Base-by-base conservation (phyloP, 2,329 filamentous ascomycete genomes). In the Ilyonectria destructans region DNA sequence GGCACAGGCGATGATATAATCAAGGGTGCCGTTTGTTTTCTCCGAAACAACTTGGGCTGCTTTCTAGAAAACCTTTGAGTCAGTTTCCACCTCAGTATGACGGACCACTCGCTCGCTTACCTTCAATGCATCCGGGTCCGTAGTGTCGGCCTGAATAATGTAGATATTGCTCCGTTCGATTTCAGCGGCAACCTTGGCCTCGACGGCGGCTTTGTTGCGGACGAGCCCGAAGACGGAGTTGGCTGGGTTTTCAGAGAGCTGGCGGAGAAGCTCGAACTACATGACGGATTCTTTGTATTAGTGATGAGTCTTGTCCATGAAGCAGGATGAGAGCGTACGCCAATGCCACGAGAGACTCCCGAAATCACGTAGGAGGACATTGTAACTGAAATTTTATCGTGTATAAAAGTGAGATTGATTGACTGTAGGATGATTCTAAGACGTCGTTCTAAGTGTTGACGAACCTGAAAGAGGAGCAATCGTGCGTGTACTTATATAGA, bases 1-100 rank as follows among this genome's bases (percentile, higher is more conserved):
- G 3, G 79, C 87, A 62, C 88, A 89, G 65, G 82, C 83, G 49
- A 89, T 84, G 4, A 89, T 75, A 71, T 85, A 85, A 74, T 89
- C 87, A 17, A 89, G 62, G 57, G 76, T 74, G 37, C 80, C 80
- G 31, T 78, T 77, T 1, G 79, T 80, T 48, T 81, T 79, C 33
- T 75, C 70, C 15, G 63, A 69, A 23, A 65, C 60, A 31, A 65
- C 59, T 87, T 70, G 0, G 79, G 80, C 68, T 23, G 65, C 54
- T 58, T 52, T 58, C 61, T 64, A 26, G 13, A 40, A 19, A 58
- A 23, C 33, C 59, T 62, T 54, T 15, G 45, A 46, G 49, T 54
- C 49, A 54, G 49, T 54, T 54, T 54, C 49, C 49, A 43, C 17
- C 33, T 23, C n/a, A 33, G n/a, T 55, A 33, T 46, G 26, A 62